Percentiles rank a stretch among this genome's conserved stretches.
Evolutionary conservation across 2,329 filamentous ascomycete species (phyloP).

Genomic region (Uncinocarpus reesii): DNA sequence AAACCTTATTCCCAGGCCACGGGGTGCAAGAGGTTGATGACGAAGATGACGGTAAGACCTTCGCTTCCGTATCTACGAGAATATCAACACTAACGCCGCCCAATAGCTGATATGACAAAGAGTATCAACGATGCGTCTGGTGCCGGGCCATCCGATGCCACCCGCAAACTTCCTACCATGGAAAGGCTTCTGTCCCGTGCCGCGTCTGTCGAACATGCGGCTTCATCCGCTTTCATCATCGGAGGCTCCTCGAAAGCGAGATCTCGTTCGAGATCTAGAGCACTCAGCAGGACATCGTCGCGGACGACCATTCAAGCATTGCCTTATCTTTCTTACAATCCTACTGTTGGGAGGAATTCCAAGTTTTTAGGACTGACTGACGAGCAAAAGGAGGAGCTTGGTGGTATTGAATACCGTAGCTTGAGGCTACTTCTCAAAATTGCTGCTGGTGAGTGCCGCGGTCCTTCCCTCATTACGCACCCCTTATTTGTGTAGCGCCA

Average conservation of each 20-base stretch:
- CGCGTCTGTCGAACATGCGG: constrained; percentile 31
- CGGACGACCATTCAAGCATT: constrained; percentile 22
- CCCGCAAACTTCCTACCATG: constrained; percentile 9
- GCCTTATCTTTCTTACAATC: constrained; percentile 36
- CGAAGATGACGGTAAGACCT: constrained; percentile 9
- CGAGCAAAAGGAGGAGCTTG: constrained; percentile 38
- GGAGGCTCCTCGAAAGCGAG: constrained; percentile 18
- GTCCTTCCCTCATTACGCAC: not conserved
- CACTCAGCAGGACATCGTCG: constrained; percentile 11
- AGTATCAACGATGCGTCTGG: constrained; percentile 8
- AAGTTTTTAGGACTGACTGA: constrained; percentile 37
- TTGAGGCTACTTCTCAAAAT: constrained; percentile 43
- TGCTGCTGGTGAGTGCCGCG: constrained; percentile 26
- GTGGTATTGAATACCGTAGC: constrained; percentile 45
- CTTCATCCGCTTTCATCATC: constrained; percentile 35
- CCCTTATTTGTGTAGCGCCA: not conserved
- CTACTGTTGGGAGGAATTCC: constrained; percentile 40
- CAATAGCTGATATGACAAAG: constrained; percentile 12
- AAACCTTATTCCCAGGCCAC: too few relatives aligned
- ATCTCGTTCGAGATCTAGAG: constrained; percentile 14
- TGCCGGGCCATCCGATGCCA: constrained; percentile 1
- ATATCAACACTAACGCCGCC: not conserved
- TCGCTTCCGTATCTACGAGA: not conserved
- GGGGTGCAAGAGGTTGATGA: constrained; percentile 22
- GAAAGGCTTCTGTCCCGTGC: constrained; percentile 22